Evolutionary conservation across 306 rosid species (phyloP).

Genomic region (Fagus sylvatica): DNA sequence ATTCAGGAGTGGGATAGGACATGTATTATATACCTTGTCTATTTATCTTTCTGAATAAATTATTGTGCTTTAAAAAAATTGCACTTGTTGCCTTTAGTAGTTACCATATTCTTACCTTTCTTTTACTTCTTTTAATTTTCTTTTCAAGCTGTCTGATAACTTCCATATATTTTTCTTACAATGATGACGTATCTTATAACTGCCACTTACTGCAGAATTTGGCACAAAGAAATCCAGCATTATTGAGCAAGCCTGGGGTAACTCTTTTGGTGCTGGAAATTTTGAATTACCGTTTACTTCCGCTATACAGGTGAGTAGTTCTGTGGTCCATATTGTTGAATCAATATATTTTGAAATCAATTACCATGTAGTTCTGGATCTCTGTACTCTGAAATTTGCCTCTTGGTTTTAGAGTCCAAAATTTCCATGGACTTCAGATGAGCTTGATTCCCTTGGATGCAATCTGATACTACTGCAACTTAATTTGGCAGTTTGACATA

Average conservation of each 20-base stretch:
- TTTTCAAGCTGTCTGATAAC: neutral
- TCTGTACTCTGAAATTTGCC: slow-evolving; percentile 9
- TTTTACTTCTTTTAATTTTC: neutral
- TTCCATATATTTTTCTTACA: neutral
- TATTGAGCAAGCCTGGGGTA: slow-evolving; percentile 93
- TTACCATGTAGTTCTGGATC: slow-evolving; percentile 10
- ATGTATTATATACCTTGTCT: no score
- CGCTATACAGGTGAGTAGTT: slow-evolving; percentile 82
- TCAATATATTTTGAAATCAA: slow-evolving; percentile 5
- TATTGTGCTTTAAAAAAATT: no score
- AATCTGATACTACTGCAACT: slow-evolving; percentile 19
- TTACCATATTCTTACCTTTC: neutral
- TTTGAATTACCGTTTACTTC: slow-evolving; percentile 93
- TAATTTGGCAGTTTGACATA: slow-evolving; percentile 21
- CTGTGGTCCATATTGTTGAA: slow-evolving; percentile 10
- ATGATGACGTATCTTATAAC: slow-evolving; percentile 23
- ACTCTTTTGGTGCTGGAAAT: slow-evolving; percentile 95
- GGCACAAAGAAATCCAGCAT: slow-evolving; percentile 73
- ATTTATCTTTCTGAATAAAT: no score
- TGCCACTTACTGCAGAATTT: slow-evolving; percentile 61
- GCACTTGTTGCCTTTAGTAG: no score
- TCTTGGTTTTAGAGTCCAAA: slow-evolving; percentile 9
- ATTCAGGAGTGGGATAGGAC: no score
- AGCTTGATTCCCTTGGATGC: neutral
- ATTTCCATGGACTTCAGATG: slow-evolving; percentile 11